Conservation (phyloP, 164 flowering plant species). For the Dillenia turbinata region DNA sequence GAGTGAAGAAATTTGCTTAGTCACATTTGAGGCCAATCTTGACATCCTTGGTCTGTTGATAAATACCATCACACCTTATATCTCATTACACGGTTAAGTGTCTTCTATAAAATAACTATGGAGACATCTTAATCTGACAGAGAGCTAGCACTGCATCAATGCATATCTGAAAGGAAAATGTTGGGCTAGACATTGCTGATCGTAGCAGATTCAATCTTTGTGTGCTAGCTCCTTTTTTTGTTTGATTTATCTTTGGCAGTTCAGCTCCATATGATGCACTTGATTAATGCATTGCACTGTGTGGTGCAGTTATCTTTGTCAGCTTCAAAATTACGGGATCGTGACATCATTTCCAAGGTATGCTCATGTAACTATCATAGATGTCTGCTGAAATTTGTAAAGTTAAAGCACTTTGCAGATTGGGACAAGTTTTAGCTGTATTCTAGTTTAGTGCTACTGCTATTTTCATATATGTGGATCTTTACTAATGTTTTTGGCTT, state of each 20-base stretch:
- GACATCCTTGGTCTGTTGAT: too few relatives aligned
- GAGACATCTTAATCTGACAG: too few relatives aligned
- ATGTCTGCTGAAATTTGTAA: background rate
- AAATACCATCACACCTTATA: too few relatives aligned
- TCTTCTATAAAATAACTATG: background rate
- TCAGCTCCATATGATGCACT: background rate
- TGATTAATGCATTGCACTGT: slow-evolving; percentile 8
- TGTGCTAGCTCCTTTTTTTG: background rate
- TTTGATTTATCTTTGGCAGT: background rate
- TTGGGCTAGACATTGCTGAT: background rate
- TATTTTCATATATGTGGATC: background rate
- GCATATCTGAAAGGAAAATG: too few relatives aligned
- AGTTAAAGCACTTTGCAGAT: background rate
- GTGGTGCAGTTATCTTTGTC: slow-evolving; percentile 62
- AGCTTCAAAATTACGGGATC: slow-evolving; percentile 59
- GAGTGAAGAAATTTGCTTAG: too few relatives aligned
- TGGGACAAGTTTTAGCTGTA: background rate
- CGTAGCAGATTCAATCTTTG: background rate
- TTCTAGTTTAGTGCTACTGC: background rate
- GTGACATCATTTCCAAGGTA: slow-evolving; percentile 67
- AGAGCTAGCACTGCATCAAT: too few relatives aligned
- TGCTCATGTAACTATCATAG: background rate
- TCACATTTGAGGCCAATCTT: too few relatives aligned
- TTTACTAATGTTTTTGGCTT: too few relatives aligned
- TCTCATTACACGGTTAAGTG: too few relatives aligned